These are phyloP conservation scores for Vickermania ingenoplastis DNA, from an alignment of 208 protist species.

Conservation along the genomic window DNA sequence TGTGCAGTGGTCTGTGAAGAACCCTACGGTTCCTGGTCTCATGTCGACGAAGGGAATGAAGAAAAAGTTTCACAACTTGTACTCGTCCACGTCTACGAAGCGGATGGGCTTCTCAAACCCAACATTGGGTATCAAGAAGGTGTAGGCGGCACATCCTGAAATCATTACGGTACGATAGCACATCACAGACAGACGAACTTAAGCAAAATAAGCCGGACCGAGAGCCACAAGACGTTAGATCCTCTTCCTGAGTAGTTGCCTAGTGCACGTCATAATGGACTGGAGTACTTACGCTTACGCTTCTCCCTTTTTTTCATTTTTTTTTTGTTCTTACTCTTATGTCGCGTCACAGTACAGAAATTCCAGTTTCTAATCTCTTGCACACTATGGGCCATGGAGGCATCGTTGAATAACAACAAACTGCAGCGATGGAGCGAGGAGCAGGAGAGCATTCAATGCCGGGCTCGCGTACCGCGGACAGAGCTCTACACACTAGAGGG, in stretches of 20 bases:
- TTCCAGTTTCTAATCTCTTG: too few relatives aligned
- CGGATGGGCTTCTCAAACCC: slow-evolving; percentile 84
- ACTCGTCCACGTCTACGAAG: slow-evolving; percentile 81
- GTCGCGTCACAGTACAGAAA: too few relatives aligned
- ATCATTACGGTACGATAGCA: background rate
- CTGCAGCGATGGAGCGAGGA: background rate
- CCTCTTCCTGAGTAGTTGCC: too few relatives aligned
- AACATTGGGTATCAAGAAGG: slow-evolving; percentile 80
- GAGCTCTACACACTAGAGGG: background rate
- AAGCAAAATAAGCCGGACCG: too few relatives aligned
- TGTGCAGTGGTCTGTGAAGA: slow-evolving; percentile 71
- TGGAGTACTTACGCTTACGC: too few relatives aligned
- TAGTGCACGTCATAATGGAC: too few relatives aligned
- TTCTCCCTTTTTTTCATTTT: too few relatives aligned
- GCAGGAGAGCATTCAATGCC: background rate
- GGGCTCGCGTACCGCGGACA: background rate
- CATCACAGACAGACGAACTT: too few relatives aligned
- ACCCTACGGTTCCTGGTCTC: slow-evolving; percentile 78
- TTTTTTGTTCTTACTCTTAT: too few relatives aligned
- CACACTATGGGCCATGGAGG: too few relatives aligned
- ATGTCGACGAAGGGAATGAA: slow-evolving; percentile 90
- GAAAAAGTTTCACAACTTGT: slow-evolving; percentile 89
- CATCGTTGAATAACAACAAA: background rate
- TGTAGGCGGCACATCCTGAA: slow-evolving; percentile 20
- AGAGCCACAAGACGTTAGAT: too few relatives aligned